Evolutionary conservation across 805 yeast genomes (phyloP).

Genomic region (Barnettozyma botsteinii): DNA sequence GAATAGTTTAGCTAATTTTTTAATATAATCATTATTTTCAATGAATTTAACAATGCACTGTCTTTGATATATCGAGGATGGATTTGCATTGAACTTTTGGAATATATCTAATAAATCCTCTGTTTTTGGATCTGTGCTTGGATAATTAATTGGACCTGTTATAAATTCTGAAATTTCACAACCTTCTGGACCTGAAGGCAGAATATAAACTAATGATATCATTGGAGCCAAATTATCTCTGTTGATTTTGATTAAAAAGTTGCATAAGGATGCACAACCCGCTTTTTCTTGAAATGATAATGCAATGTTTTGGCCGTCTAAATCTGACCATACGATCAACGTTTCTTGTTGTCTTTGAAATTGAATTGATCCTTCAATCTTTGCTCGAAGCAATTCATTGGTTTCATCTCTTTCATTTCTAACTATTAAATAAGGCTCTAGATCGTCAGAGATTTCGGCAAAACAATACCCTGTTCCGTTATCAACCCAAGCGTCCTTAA

Average conservation of each 20-base stretch:
- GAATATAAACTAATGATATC: constrained; percentile 69
- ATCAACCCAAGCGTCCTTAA: constrained; percentile 84
- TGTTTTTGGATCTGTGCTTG: constrained; percentile 45
- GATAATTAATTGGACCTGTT: constrained; percentile 73
- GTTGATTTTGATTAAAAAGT: constrained; percentile 67
- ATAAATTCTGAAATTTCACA: constrained; percentile 65
- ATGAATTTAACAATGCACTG: constrained; percentile 54
- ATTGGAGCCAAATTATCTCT: constrained; percentile 48
- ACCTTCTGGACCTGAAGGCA: constrained; percentile 38
- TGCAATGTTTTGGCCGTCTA: constrained; percentile 68
- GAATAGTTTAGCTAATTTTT: constrained; percentile 47
- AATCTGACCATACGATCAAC: constrained; percentile 88
- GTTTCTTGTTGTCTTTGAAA: constrained; percentile 95
- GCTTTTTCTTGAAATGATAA: constrained; percentile 86
- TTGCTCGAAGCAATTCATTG: constrained; percentile 56
- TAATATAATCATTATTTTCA: constrained; percentile 46
- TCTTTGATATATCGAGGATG: constrained; percentile 57
- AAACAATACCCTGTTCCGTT: constrained; percentile 88
- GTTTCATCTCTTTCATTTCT: constrained; percentile 59
- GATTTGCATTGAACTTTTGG: constrained; percentile 46
- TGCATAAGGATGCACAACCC: constrained; percentile 82
- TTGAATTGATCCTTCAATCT: constrained; percentile 67
- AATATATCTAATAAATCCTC: constrained; percentile 48
- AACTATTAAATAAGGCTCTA: constrained; percentile 60
- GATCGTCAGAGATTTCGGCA: constrained; percentile 46